Base-by-base conservation (phyloP, 139 green algal genomes). In the Coelastrella sp. region DNA sequence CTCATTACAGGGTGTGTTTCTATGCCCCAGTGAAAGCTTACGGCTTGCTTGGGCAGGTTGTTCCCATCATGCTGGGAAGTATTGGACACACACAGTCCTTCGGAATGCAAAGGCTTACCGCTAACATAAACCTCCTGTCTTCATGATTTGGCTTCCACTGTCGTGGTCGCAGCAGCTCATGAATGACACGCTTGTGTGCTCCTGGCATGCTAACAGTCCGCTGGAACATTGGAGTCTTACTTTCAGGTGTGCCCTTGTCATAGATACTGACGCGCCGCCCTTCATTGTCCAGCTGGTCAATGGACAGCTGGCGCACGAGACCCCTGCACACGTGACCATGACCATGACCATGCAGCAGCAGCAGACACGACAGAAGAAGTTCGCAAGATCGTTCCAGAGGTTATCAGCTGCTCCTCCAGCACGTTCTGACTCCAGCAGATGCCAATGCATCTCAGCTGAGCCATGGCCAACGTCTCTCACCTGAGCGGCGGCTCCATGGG, bases 261-360 rank as follows among this genome's bases (percentile, higher is more conserved):
- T 95, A 96, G 35, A 95, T 93, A 60, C 92, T 96, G 61, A 99
- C 97, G 20, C 98, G 93, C 74, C 97, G 93, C 6, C 95, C 95
- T 93, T 99, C 98, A 79, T 99, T 99, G 92, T 99, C 97, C 92
- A 99, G 98, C 95, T 99, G 97, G 90, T 99, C 98, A 24, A 99
- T 99, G 5, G 94, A 98, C 68, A 99, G 95, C 95, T 99, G 96
- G 63, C 97, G 91, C 70, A 99, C 96, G 49, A 99, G 90, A 61
- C 97, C 96, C 10, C 96, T 94, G 78, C 70, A 79, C 6, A 49
- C 24, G 58, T 15, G 56, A 35, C 25, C 56, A 15, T 10, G n/a
- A n/a, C n/a, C n/a, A n/a, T n/a, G n/a, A n/a, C n/a, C n/a, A n/a
- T n/a, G n/a, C n/a, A n/a, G 74, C 74, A 81, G n/a, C 35, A 49